Conservation (phyloP, 192 early-diverging fungal species). For the Backusella australiensis region DNA sequence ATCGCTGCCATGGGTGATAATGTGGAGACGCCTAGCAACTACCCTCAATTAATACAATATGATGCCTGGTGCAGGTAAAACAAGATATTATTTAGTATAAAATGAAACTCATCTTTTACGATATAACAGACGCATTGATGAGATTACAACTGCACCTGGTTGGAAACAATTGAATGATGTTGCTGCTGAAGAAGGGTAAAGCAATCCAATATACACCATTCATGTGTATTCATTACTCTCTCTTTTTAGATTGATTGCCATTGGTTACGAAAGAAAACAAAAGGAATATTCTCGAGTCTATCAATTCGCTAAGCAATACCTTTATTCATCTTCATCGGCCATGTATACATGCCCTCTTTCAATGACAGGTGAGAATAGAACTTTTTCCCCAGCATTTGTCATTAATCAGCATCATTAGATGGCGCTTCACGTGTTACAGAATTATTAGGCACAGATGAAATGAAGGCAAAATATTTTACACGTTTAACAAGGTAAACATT, state of each 20-base stretch:
- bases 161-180: conserved; percentile 61
- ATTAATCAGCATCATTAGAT: conserved; percentile 33
- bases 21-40: conserved; percentile 52
- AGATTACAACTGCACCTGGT: conserved; percentile 52
- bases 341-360: conserved; percentile 62
- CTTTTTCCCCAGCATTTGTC: too few species aligned
- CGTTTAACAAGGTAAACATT: conserved; percentile 41
- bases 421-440: conserved; percentile 63
- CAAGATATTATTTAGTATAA: too few species aligned
- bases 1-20: conserved; percentile 44
- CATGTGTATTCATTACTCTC: not conserved
- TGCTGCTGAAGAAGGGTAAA: conserved; percentile 51
- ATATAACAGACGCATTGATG: conserved; percentile 49
- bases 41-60: conserved; percentile 62
- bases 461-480: conserved; percentile 45
- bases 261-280: conserved; percentile 55
- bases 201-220: not conserved
- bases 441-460: conserved; percentile 43
- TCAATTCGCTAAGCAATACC: conserved; percentile 66
- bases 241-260: conserved; percentile 45
- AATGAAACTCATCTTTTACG: too few species aligned
- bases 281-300: conserved; percentile 49
- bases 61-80: conserved; percentile 58
- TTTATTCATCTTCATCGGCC: conserved; percentile 51
- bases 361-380: conserved; percentile 52